Evolutionary conservation across 1,284 basidiomycete species (phyloP).

Genomic region (Trichosporon sp.): DNA sequence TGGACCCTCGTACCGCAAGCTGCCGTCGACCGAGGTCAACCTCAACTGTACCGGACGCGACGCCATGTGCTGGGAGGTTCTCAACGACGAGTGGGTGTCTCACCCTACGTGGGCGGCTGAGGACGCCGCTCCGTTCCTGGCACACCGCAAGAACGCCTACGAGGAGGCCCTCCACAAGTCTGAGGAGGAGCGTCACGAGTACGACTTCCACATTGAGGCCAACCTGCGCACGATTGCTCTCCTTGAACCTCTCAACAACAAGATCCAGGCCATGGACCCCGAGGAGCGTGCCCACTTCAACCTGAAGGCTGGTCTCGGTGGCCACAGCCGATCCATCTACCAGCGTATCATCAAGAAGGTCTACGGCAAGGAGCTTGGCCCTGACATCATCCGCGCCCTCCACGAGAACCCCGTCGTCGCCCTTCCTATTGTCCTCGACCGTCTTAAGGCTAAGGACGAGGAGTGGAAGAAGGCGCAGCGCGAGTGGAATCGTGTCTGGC

Average conservation of each 20-base stretch:
- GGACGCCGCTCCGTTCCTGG: constrained; percentile 88
- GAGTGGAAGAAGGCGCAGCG: constrained; percentile 94
- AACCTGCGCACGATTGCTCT: constrained; percentile 88
- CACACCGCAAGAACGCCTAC: constrained; percentile 96
- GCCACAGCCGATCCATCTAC: constrained; percentile 84
- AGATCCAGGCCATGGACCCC: constrained; percentile 85
- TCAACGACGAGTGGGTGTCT: constrained; percentile 96
- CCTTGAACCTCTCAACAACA: constrained; percentile 82
- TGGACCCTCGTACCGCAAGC: constrained; percentile 89
- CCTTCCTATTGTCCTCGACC: constrained; percentile 85
- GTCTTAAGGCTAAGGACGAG: constrained; percentile 93
- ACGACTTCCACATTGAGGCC: constrained; percentile 94
- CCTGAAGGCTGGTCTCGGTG: constrained; percentile 85
- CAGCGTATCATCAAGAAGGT: constrained; percentile 93
- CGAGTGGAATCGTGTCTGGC: constrained; percentile 97
- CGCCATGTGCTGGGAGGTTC: constrained; percentile 90
- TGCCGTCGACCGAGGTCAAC: constrained; percentile 83
- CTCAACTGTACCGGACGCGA: constrained; percentile 93
- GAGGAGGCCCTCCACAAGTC: constrained; percentile 95
- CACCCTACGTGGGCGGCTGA: constrained; percentile 97
- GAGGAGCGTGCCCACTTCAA: constrained; percentile 85
- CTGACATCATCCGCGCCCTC: constrained; percentile 84
- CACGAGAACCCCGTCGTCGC: constrained; percentile 90
- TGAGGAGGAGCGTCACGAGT: constrained; percentile 98
- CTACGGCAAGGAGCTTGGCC: constrained; percentile 76